These are phyloP conservation scores for Rhytidhysteron rufulum DNA, from an alignment of 2,329 filamentous ascomycete genomes.

Conservation along the genomic window DNA sequence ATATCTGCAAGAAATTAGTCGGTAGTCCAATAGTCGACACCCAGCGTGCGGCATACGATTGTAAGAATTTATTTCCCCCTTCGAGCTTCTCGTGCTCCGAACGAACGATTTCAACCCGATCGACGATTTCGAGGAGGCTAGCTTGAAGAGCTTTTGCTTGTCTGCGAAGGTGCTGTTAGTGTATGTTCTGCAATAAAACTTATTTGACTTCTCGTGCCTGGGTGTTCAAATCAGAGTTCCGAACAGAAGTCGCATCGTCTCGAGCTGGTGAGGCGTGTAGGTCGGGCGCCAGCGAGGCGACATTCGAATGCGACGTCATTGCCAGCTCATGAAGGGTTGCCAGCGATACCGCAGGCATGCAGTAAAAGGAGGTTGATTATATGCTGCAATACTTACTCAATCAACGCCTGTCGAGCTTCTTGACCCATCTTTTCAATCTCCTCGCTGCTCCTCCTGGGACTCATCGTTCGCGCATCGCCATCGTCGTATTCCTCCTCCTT, in stretches of 20 bases:
- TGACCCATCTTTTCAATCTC: conserved; percentile 85
- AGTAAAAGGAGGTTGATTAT: too few relatives aligned
- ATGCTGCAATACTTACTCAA: conserved; percentile 49
- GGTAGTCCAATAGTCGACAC: not conserved
- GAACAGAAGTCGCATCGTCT: too few relatives aligned
- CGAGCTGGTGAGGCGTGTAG: too few relatives aligned
- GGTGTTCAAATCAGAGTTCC: too few relatives aligned
- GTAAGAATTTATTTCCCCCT: conserved; percentile 92
- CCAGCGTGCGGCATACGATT: conserved; percentile 48
- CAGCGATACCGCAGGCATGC: too few relatives aligned
- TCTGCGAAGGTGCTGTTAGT: conserved; percentile 45
- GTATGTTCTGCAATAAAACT: not conserved
- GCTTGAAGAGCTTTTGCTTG: conserved; percentile 87
- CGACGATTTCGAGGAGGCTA: conserved; percentile 82
- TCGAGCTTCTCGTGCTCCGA: conserved; percentile 95
- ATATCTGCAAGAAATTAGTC: conserved; percentile 59
- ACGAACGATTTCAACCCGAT: conserved; percentile 90
- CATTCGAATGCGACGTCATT: too few relatives aligned
- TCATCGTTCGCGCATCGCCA: conserved; percentile 91
- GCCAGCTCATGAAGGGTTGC: too few relatives aligned
- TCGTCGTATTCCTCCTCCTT: conserved; percentile 74
- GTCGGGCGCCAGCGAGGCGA: too few relatives aligned
- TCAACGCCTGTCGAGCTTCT: conserved; percentile 65
- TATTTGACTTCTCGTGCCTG: too few relatives aligned
- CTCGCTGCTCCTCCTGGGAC: conserved; percentile 82